Evolutionary conservation across 305 asterid species (phyloP).

Genomic region (Plantago coronopus): DNA sequence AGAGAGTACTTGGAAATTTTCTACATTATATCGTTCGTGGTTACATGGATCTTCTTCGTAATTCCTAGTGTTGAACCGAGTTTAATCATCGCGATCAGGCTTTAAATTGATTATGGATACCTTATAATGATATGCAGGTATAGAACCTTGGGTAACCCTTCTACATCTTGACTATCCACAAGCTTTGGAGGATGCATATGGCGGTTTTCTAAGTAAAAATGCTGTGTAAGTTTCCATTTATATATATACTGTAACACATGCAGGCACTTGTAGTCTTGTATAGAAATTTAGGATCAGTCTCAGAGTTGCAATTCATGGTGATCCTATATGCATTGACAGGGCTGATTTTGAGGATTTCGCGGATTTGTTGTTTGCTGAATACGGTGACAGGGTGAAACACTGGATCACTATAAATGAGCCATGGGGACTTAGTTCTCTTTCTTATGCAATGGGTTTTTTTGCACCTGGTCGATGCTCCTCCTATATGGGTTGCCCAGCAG

Average conservation of each 20-base stretch:
- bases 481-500: constrained; percentile 25
- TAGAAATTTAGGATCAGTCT: too few relatives aligned
- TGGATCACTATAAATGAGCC: constrained; percentile 53
- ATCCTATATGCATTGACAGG: constrained; percentile 28
- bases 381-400: constrained; percentile 45
- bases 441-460: constrained; percentile 6
- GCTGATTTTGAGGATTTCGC: constrained; percentile 35
- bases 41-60: too few relatives aligned
- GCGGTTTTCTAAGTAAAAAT: constrained; percentile 48
- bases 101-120: too few relatives aligned
- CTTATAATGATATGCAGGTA: constrained; percentile 25
- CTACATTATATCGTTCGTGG: too few relatives aligned
- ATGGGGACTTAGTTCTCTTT: constrained; percentile 26
- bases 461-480: constrained; percentile 34
- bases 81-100: too few relatives aligned
- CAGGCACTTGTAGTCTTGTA: too few relatives aligned
- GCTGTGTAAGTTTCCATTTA: constrained; percentile 44
- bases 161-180: constrained; percentile 55
- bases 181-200: constrained; percentile 53
- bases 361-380: constrained; percentile 31
- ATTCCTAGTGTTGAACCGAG: too few relatives aligned
- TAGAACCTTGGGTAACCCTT: constrained; percentile 50
- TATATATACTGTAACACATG: too few relatives aligned
- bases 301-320: too few relatives aligned
- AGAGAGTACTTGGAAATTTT: too few relatives aligned